Base-by-base conservation (phyloP, 441 rosid genomes). In the Brassica hybrid region DNA sequence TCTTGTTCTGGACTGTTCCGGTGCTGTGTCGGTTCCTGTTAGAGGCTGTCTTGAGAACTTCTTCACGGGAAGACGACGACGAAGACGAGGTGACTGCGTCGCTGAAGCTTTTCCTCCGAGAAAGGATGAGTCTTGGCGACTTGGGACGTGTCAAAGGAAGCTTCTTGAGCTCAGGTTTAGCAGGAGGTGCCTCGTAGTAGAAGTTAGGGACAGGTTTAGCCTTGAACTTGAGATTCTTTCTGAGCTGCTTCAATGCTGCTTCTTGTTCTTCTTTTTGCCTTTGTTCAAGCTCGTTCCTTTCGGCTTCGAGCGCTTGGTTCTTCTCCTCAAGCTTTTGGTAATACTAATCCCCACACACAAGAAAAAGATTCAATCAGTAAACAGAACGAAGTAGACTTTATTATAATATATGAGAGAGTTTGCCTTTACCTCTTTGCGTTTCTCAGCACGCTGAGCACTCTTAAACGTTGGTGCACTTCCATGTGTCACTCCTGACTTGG, bases 181-280 rank as follows among this genome's bases (percentile, higher is more conserved):
- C 96, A 27, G 99, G 97, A 80, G 98, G 97, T 1, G 84, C 87
- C 65, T 92, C 98, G 6, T 94, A 91, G 88, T 96, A 96, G 81
- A 96, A 96, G 86, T 77, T 89, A 12, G 99, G 99, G 13, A 96
- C 94, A 0, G 99, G 99, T 19, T 96, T 94, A 9, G 99, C 99
- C 85, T 80, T 94, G 67, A 88, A 71, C 62, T 86, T 87, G 91
- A 96, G 82, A 89, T 41, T 88, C 94, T 83, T 96, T 76, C 99
- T 87, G 54, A 94, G 94, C 79, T 90, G 98, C 83, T 88, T 92
- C 67, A 96, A 83, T 4, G 90, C 98, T 25, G 96, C 98, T 72
- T 94, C 98, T 84, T 88, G 98, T 84, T 96, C 99, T 85, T 94
- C 99, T 97, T 86, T 92, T 74, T 81, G 84, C 90, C 97, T 89